A percentile compares a stretch with the other conserved stretches of the same genome.
Evolutionary conservation across 2,329 filamentous ascomycete genomes (phyloP).

Genomic region (Leptographium galeiforme): DNA sequence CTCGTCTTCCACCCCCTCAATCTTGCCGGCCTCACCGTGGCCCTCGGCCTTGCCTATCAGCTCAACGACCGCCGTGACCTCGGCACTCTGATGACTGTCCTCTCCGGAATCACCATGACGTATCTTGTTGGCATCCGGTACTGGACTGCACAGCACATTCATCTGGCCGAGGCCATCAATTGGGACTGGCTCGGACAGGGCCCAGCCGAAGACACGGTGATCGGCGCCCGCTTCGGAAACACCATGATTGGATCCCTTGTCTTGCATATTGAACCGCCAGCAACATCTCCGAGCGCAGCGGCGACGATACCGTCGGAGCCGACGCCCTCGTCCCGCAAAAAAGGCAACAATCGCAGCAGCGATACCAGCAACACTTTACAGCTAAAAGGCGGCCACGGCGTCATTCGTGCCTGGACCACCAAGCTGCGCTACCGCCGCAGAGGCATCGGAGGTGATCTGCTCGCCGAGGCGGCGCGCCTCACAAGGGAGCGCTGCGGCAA

Average conservation of each 20-base stretch:
- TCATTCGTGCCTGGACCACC: constrained; percentile 77
- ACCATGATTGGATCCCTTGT: constrained; percentile 60
- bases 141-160: constrained; percentile 47
- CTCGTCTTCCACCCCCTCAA: constrained; percentile 51
- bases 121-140: constrained; percentile 49
- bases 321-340: neutral
- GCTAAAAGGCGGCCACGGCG: constrained; percentile 46
- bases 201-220: constrained; percentile 35
- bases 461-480: constrained; percentile 58
- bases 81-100: constrained; percentile 42
- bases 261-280: constrained; percentile 43
- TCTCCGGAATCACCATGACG: constrained; percentile 48
- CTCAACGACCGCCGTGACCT: constrained; percentile 32
- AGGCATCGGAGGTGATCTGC: constrained; percentile 58
- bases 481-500: constrained; percentile 56
- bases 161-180: constrained; percentile 44
- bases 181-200: constrained; percentile 44
- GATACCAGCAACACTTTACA: constrained; percentile 23
- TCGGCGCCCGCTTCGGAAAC: constrained; percentile 55
- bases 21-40: constrained; percentile 30
- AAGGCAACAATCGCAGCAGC: constrained; percentile 7
- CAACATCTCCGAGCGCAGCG: neutral
- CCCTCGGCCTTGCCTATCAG: constrained; percentile 31
- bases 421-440: constrained; percentile 52
- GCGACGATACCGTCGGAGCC: neutral